Base-by-base conservation (phyloP, 179 eudicot genomes). In the Beta macrorhiza region DNA sequence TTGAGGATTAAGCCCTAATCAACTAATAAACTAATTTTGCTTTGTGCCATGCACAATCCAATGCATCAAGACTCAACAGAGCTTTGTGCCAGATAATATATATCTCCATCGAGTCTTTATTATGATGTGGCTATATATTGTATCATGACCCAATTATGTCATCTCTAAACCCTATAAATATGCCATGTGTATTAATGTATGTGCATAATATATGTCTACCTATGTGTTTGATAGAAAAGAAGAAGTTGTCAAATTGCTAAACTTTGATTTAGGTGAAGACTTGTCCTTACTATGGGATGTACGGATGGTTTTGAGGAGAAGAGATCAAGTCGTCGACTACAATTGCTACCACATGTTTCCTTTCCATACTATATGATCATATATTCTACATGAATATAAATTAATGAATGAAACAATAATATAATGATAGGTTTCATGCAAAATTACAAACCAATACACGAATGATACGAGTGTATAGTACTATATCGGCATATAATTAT, bases 401-500 rank as follows among this genome's bases (percentile, higher is more conserved):
- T 22, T 62, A 78, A 82, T 17, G 73, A 57, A 56, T 74, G 65
- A 73, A 69, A 67, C 69, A 9, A 49, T 49, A 49, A 49, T 49
- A 49, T 6, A 49, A 49, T 9, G 52, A 5, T 57, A 55, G 29
- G 67, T 56, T 69, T 67, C 71, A 77, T 32, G 72, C 76, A 75
- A 4, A 29, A 47, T 19, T 25, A 72, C 42, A 20, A 49, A 49
- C 0, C 32, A 69, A 72, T 61, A 29, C 52, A 51, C 5, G 52
- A 52, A 76, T 76, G 73, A 80, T 63, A 49, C 13, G 73, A 61
- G 32, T 20, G 20, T 51, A 20, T 74, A 64, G n/a, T 17, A 65
- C 25, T 55, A 53, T 45, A 55, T 17, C n/a, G 49, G 49, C 72
- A 37, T 67, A 84, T 81, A 76, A 81, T 81, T 79, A 82, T 64